Conservation (phyloP, 192 early-diverging fungal species). For the Coemansia brasiliensis region DNA sequence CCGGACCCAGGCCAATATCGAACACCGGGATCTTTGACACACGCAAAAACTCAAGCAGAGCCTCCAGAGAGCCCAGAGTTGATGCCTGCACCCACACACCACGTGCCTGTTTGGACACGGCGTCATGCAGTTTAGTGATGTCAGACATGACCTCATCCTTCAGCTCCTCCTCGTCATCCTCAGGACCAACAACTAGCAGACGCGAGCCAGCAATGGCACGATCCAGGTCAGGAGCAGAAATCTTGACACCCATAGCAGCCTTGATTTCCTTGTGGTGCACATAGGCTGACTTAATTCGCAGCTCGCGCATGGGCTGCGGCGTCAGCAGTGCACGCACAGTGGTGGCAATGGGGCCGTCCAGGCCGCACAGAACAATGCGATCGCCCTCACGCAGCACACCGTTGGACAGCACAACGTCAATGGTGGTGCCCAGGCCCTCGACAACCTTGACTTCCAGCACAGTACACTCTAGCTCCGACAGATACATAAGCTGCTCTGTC, state of each 20-base stretch:
- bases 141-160: constrained; percentile 95
- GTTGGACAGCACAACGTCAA: constrained; percentile 96
- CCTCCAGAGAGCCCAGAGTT: constrained; percentile 96
- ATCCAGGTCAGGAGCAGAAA: constrained; percentile 89
- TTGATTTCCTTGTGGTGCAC: constrained; percentile 95
- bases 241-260: constrained; percentile 96
- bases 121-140: constrained; percentile 69
- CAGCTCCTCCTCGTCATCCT: constrained; percentile 95
- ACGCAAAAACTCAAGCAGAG: constrained; percentile 89
- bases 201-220: constrained; percentile 97
- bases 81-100: constrained; percentile 99
- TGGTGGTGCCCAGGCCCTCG: constrained; percentile 96
- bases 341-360: constrained; percentile 91
- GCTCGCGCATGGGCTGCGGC: constrained; percentile 98
- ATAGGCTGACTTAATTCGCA: constrained; percentile 95
- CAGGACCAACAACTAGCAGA: constrained; percentile 86
- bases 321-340: constrained; percentile 91
- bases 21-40: constrained; percentile 92
- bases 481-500: constrained; percentile 94
- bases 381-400: constrained; percentile 94
- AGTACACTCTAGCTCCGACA: constrained; percentile 94
- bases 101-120: constrained; percentile 78
- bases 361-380: constrained; percentile 90
- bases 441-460: constrained; percentile 99
- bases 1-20: constrained; percentile 95